These are phyloP conservation scores for Serendipita sp. DNA, from an alignment of 1,284 basidiomycete species.

Conservation along the genomic window DNA sequence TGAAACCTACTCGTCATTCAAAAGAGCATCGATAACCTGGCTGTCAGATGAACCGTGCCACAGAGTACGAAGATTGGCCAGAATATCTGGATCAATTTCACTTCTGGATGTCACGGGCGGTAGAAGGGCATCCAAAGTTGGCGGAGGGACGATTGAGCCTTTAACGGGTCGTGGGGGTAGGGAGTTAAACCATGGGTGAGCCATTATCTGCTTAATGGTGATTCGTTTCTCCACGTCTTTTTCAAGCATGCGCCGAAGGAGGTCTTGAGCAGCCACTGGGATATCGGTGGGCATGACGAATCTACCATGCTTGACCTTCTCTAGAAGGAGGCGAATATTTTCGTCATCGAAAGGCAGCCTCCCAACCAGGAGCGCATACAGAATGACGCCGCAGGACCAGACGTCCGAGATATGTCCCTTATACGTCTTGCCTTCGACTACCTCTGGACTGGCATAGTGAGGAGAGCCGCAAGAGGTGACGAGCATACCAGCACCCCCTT, in stretches of 20 bases:
- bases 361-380: constrained; percentile 86
- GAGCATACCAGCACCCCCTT: constrained; percentile 51
- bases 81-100: constrained; percentile 78
- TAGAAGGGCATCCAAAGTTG: constrained; percentile 54
- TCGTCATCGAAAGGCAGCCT: constrained; percentile 89
- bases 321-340: constrained; percentile 59
- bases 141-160: constrained; percentile 32
- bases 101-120: constrained; percentile 43
- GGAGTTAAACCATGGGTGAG: constrained; percentile 80
- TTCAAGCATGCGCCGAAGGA: constrained; percentile 79
- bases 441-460: constrained; percentile 96
- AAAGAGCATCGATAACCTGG: constrained; percentile 55
- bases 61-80: constrained; percentile 79
- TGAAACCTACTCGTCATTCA: constrained; percentile 27
- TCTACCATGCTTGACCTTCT: constrained; percentile 71
- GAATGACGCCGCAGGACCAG: constrained; percentile 96
- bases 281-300: constrained; percentile 78
- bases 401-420: constrained; percentile 85
- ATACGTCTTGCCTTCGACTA: constrained; percentile 75
- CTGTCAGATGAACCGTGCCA: constrained; percentile 70
- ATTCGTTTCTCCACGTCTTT: constrained; percentile 74
- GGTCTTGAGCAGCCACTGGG: constrained; percentile 61
- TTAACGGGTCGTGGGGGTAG: constrained; percentile 33
- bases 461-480: constrained; percentile 91
- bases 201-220: constrained; percentile 56